Evolutionary conservation across 495 filamentous ascomycete species (phyloP).

Genomic region (Lichenothelia convexa): DNA sequence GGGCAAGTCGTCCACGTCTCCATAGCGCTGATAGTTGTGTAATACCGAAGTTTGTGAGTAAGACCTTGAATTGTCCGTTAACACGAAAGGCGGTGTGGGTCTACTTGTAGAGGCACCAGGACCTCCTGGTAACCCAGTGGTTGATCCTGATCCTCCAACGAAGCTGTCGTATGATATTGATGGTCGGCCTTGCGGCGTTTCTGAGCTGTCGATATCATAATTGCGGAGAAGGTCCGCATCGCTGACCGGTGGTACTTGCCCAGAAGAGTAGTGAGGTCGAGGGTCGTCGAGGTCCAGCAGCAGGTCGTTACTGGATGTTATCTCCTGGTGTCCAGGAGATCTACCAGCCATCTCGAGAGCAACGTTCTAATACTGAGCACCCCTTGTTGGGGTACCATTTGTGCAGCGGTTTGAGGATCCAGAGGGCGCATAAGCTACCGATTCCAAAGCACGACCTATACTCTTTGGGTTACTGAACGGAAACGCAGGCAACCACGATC

Average conservation of each 20-base stretch:
- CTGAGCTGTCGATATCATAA: slow-evolving; percentile 48
- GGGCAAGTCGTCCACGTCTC: slow-evolving; percentile 60
- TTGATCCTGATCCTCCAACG: slow-evolving; percentile 40
- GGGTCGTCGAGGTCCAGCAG: slow-evolving; percentile 57
- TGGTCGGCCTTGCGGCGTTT: slow-evolving; percentile 46
- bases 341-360: slow-evolving; percentile 42
- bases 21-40: slow-evolving; percentile 78
- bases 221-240: slow-evolving; percentile 59
- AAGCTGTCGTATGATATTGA: slow-evolving; percentile 93
- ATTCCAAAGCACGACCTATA: too few species aligned
- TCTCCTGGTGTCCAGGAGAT: slow-evolving; percentile 34
- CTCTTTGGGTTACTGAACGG: too few species aligned
- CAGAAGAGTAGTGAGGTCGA: slow-evolving; percentile 50
- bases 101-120: slow-evolving; percentile 22
- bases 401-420: too few species aligned
- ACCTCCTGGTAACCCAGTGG: slow-evolving; percentile 33
- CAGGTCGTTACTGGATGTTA: slow-evolving; percentile 39
- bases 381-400: too few species aligned
- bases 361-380: neutral
- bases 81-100: slow-evolving; percentile 18
- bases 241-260: slow-evolving; percentile 50
- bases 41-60: slow-evolving; percentile 78
- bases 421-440: too few species aligned
- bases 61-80: slow-evolving; percentile 24
- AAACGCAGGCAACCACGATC: too few species aligned